A percentile compares a stretch with the other conserved stretches of the same genome.
These are phyloP conservation scores for Mentha longifolia DNA, from an alignment of 257 asterid species.

Conservation along the genomic window DNA sequence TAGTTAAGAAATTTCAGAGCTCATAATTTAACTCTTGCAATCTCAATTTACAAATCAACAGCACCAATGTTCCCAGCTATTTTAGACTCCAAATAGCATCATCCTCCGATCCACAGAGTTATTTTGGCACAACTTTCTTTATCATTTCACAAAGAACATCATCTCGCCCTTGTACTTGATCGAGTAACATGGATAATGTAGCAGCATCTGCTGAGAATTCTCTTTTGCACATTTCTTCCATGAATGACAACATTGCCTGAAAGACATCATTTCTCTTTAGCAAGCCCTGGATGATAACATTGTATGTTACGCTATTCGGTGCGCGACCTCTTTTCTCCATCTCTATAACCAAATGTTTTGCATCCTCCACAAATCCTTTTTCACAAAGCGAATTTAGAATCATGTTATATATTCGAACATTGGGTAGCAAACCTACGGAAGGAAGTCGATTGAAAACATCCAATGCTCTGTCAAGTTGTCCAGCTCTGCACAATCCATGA, in stretches of 20 bases:
- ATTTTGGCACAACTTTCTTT: constrained; percentile 3
- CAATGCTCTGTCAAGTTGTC: constrained; percentile 23
- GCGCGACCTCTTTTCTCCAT: constrained; percentile 20
- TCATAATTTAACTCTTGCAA: too few relatives aligned
- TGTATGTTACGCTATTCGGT: constrained; percentile 4
- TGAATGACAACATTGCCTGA: constrained; percentile 5
- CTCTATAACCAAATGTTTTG: background rate
- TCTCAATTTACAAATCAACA: too few relatives aligned
- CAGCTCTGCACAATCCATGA: constrained; percentile 30
- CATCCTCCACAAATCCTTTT: constrained; percentile 27
- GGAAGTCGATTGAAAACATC: too few relatives aligned
- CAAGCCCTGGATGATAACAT: constrained; percentile 27
- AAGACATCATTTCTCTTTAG: constrained; percentile 7
- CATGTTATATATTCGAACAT: constrained; percentile 25
- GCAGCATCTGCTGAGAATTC: constrained; percentile 11
- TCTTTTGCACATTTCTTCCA: constrained; percentile 21
- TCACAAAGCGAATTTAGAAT: constrained; percentile 27
- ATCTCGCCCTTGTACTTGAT: constrained; percentile 9
- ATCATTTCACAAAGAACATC: constrained; percentile 20
- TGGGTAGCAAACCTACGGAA: constrained; percentile 31
- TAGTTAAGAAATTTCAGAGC: too few relatives aligned
- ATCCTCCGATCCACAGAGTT: constrained; percentile 19
- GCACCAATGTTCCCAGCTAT: too few relatives aligned
- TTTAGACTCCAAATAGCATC: too few relatives aligned
- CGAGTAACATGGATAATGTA: constrained; percentile 19